phyloP scores from a whole-genome alignment of 192 early-diverging fungal genomes.

The Entrophospora sp. region DNA sequence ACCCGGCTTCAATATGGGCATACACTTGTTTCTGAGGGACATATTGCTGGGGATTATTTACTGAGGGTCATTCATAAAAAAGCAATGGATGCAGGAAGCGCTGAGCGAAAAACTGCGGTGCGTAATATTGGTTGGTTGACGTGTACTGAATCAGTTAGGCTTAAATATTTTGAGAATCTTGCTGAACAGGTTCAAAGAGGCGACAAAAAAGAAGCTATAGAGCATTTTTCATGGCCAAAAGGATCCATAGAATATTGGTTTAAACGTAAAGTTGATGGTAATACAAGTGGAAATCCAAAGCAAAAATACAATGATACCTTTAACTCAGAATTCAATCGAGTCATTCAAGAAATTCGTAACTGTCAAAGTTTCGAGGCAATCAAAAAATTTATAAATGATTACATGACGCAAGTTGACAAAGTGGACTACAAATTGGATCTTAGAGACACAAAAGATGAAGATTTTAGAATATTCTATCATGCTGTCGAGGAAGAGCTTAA shows the following conservation, averaged over 20 bases:
- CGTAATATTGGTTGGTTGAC: not conserved
- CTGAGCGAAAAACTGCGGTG: not conserved
- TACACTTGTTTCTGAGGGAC: conserved; percentile 10
- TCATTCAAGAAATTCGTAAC: not conserved
- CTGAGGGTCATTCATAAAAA: conserved; percentile 4
- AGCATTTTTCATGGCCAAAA: not conserved
- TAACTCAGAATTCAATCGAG: not conserved
- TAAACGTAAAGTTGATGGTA: not conserved
- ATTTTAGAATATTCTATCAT: not conserved
- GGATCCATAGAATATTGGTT: not conserved
- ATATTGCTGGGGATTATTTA: not conserved
- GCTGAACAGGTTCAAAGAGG: conserved; percentile 4
- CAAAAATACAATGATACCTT: not conserved
- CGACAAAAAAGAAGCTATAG: not conserved
- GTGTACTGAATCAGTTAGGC: not conserved
- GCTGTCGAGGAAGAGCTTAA: not conserved
- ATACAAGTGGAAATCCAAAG: not conserved
- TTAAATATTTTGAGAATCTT: conserved; percentile 6
- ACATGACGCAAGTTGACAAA: not conserved
- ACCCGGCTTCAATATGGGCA: conserved; percentile 1
- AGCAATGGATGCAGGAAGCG: conserved; percentile 1
- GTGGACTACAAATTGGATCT: conserved; percentile 1
- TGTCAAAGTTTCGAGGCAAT: conserved; percentile 6
- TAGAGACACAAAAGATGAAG: not conserved
- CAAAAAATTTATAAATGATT: conserved; percentile 11